phyloP scores from a whole-genome alignment of 495 filamentous ascomycete genomes.

The Extremus antarcticus region DNA sequence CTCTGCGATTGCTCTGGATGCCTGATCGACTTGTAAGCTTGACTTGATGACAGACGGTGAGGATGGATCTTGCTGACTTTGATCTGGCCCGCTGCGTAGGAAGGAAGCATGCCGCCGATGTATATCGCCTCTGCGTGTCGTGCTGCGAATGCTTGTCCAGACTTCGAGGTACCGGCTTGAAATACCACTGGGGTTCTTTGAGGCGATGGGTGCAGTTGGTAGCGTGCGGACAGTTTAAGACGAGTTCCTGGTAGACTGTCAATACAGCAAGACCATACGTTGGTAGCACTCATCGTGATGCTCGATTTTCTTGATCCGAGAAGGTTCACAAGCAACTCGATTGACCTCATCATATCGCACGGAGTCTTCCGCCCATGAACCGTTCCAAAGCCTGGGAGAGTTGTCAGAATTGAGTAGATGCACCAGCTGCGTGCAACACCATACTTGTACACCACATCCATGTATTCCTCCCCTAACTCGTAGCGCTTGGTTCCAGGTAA shows the following conservation, averaged over 20 bases:
- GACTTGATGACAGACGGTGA: no score
- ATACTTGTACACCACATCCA: slow-evolving; percentile 58
- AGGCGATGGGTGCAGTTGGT: slow-evolving; percentile 50
- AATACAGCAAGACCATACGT: no score
- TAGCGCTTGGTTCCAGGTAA: background rate
- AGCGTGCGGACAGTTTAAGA: slow-evolving; percentile 50
- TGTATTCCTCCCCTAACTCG: slow-evolving; percentile 49
- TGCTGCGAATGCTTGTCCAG: slow-evolving; percentile 51
- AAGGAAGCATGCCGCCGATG: slow-evolving; percentile 14
- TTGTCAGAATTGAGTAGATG: no score
- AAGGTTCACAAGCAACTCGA: background rate
- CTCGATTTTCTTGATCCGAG: background rate
- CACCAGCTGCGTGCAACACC: no score
- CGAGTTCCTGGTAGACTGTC: no score
- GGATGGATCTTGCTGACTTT: no score
- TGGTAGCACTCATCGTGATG: slow-evolving; percentile 27
- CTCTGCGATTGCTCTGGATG: slow-evolving; percentile 32
- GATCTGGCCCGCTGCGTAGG: slow-evolving; percentile 27
- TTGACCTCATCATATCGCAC: slow-evolving; percentile 51
- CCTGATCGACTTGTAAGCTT: no score
- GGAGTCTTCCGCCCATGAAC: slow-evolving; percentile 55
- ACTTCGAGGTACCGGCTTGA: slow-evolving; percentile 53
- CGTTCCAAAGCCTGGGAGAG: slow-evolving; percentile 54
- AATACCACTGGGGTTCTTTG: slow-evolving; percentile 56
- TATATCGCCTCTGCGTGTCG: slow-evolving; percentile 50